A percentile compares a stretch with the other conserved stretches of the same genome.
These are phyloP conservation scores for Abelmoschus esculentus DNA, from an alignment of 345 rosid species.

Conservation along the genomic window DNA sequence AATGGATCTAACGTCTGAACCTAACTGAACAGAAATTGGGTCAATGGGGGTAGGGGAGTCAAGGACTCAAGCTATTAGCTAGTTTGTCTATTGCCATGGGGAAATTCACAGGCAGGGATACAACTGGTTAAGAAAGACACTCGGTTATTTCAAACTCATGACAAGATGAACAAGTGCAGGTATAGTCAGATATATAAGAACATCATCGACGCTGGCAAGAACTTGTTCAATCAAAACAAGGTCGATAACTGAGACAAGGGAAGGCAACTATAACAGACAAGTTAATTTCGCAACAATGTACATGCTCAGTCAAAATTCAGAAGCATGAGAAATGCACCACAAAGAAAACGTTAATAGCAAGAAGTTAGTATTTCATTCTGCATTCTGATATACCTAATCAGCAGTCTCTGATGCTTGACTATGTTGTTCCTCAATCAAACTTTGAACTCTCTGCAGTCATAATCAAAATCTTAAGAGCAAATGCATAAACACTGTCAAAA, in stretches of 20 bases:
- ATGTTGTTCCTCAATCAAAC: conserved; percentile 42
- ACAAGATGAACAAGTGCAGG: background rate
- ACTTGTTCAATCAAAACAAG: background rate
- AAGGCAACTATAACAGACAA: background rate
- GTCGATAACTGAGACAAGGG: no score
- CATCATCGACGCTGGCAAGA: background rate
- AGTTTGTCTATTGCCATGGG: background rate
- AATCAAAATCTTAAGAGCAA: background rate
- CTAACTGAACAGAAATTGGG: background rate
- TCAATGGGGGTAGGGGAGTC: no score
- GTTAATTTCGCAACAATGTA: background rate
- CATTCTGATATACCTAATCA: conserved; percentile 20
- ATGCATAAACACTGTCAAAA: background rate
- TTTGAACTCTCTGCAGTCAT: conserved; percentile 52
- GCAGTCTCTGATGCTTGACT: conserved; percentile 28
- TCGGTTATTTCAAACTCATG: background rate
- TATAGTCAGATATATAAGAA: background rate
- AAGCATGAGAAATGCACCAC: background rate
- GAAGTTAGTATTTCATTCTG: background rate
- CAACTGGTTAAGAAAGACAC: background rate
- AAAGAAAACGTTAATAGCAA: conserved; percentile 6
- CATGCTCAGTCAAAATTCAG: background rate
- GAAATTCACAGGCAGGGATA: background rate
- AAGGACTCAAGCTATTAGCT: background rate
- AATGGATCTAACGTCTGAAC: background rate